These are phyloP conservation scores for Medakamo hakoo DNA, from an alignment of 139 green algal species.

Conservation along the genomic window DNA sequence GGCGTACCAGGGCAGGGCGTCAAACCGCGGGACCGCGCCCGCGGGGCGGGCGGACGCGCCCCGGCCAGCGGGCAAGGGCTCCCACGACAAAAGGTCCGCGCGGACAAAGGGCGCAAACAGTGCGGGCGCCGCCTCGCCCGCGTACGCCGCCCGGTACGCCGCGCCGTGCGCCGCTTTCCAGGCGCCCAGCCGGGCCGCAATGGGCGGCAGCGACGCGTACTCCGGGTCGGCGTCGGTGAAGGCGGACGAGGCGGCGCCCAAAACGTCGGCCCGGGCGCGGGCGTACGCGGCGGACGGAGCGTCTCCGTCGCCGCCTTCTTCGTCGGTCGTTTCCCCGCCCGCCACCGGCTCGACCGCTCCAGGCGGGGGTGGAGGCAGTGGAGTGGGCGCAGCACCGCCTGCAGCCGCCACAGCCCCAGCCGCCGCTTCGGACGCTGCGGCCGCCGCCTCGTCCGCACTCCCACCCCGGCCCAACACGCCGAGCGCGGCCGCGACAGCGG, in stretches of 20 bases:
- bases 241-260: slow-evolving; percentile 24
- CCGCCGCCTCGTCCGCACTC: slow-evolving; percentile 14
- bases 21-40: background rate
- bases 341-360: too few relatives aligned
- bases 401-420: slow-evolving; percentile 14
- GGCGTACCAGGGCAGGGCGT: background rate
- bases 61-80: too few relatives aligned
- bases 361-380: slow-evolving; percentile 9
- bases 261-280: slow-evolving; percentile 14
- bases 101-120: slow-evolving; percentile 88
- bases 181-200: slow-evolving; percentile 42
- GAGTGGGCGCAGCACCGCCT: slow-evolving; percentile 3
- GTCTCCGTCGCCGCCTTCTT: background rate
- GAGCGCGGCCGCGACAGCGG: slow-evolving; percentile 43
- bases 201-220: slow-evolving; percentile 36
- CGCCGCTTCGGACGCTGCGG: slow-evolving; percentile 25
- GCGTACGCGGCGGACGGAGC: slow-evolving; percentile 67
- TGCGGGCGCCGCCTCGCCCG: slow-evolving; percentile 40
- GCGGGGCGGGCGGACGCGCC: too few relatives aligned
- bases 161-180: slow-evolving; percentile 44
- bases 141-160: slow-evolving; percentile 65
- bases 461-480: slow-evolving; percentile 31
- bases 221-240: slow-evolving; percentile 73
- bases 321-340: background rate
- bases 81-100: slow-evolving; percentile 79